Conservation (phyloP, 2,329 filamentous ascomycete genomes). For the Trichoderma sp. region DNA sequence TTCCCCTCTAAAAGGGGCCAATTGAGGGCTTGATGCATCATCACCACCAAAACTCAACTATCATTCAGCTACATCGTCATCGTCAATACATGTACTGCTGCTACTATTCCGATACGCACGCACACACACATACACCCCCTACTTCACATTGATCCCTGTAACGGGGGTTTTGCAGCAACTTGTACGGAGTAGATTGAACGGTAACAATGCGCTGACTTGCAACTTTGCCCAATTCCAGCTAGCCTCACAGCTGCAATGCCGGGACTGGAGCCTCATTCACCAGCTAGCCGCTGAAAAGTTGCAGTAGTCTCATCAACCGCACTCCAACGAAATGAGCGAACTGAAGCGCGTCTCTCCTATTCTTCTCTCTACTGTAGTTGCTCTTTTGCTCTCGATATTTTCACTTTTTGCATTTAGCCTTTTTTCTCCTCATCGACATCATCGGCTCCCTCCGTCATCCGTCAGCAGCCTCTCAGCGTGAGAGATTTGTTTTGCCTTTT, state of each 20-base stretch:
- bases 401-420: not conserved
- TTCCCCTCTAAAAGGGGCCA: not conserved
- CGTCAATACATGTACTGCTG: not conserved
- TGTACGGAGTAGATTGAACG: constrained; percentile 9
- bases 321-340: not conserved
- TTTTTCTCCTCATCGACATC: not conserved
- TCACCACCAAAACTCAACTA: not conserved
- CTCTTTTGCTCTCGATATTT: not conserved
- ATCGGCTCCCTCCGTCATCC: not conserved
- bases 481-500: not conserved
- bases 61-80: not conserved
- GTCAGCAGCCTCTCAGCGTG: constrained; percentile 10
- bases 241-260: constrained; percentile 2
- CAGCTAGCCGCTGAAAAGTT: constrained; percentile 1
- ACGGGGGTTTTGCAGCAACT: not conserved
- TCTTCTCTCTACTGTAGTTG: not conserved
- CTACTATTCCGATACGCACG: not conserved
- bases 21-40: not conserved
- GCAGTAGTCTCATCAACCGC: not conserved
- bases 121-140: not conserved
- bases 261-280: constrained; percentile 4
- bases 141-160: not conserved
- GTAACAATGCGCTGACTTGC: not conserved
- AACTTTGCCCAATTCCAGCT: not conserved
- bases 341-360: not conserved